Evolutionary conservation across 2,329 filamentous ascomycete genomes (phyloP).

Genomic region (Epichloe sibirici): DNA sequence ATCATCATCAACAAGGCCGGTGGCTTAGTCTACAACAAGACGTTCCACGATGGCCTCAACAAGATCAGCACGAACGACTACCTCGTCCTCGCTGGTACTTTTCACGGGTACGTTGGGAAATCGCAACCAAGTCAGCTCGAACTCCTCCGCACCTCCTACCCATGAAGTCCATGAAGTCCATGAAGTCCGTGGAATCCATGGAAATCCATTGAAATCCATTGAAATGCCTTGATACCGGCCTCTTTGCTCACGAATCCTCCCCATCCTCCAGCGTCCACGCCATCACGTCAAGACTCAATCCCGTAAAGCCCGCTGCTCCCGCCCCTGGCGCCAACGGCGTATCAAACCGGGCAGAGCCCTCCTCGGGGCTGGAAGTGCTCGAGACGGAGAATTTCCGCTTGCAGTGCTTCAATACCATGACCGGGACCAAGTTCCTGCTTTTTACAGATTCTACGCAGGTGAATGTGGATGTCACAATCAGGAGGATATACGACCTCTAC

Average conservation of each 20-base stretch:
- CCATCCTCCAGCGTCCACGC: slow-evolving; percentile 45
- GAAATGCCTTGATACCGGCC: too few relatives aligned
- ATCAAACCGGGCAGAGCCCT: slow-evolving; percentile 44
- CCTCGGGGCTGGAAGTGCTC: slow-evolving; percentile 78
- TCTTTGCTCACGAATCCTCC: slow-evolving; percentile 6
- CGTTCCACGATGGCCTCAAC: slow-evolving; percentile 76
- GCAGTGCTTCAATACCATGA: slow-evolving; percentile 91
- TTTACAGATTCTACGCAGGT: slow-evolving; percentile 85
- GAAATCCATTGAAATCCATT: too few relatives aligned
- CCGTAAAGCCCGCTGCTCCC: slow-evolving; percentile 30
- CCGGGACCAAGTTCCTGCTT: slow-evolving; percentile 87
- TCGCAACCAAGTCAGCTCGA: too few relatives aligned
- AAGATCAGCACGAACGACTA: slow-evolving; percentile 93
- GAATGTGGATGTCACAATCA: slow-evolving; percentile 74
- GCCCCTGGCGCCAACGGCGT: slow-evolving; percentile 25
- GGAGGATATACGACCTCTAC: slow-evolving; percentile 87
- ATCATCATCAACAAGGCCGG: slow-evolving; percentile 99
- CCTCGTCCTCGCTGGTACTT: slow-evolving; percentile 90
- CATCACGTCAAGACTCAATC: slow-evolving; percentile 52
- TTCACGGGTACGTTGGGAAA: slow-evolving; percentile 60
- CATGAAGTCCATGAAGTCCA: too few relatives aligned
- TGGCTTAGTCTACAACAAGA: slow-evolving; percentile 89
- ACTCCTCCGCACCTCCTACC: too few relatives aligned
- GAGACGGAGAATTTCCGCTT: slow-evolving; percentile 91
- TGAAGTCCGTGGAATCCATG: too few relatives aligned